phyloP scores from a whole-genome alignment of 306 rosid genomes.

The Lablab purpureus region DNA sequence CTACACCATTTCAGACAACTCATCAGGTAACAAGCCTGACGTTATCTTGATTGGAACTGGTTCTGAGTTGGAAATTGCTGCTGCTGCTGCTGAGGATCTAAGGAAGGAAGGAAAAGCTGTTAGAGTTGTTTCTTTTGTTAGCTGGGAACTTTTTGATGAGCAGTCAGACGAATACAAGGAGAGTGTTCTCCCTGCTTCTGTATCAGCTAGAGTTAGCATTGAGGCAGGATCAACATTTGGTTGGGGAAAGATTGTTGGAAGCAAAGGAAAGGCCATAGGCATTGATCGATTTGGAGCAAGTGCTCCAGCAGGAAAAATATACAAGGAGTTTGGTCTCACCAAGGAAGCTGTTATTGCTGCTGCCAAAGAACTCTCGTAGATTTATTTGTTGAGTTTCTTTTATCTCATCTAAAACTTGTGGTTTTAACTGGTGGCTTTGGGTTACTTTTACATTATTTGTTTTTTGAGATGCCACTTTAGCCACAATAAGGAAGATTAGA shows the following conservation, averaged over 20 bases:
- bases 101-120: constrained; percentile 94
- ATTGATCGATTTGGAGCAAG: constrained; percentile 97
- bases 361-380: constrained; percentile 68
- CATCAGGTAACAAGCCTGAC: constrained; percentile 91
- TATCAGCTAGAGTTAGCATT: constrained; percentile 94
- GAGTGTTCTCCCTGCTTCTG: constrained; percentile 89
- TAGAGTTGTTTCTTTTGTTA: constrained; percentile 89
- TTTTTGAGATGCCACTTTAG: constrained; percentile 52
- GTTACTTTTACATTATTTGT: constrained; percentile 48
- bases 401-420: constrained; percentile 46
- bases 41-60: constrained; percentile 94
- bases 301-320: constrained; percentile 94
- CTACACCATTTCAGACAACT: constrained; percentile 84
- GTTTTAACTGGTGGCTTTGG: constrained; percentile 39
- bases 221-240: constrained; percentile 97
- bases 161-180: constrained; percentile 95
- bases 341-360: constrained; percentile 94
- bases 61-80: constrained; percentile 94
- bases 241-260: constrained; percentile 86
- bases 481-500: constrained; percentile 54
- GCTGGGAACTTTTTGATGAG: constrained; percentile 95
- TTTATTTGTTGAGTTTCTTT: constrained; percentile 32
- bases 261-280: constrained; percentile 93
- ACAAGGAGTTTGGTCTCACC: constrained; percentile 91
- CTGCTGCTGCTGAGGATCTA: constrained; percentile 84